Base-by-base conservation (phyloP, 768 basidiomycete species). In the Rhizopogon sp. region DNA sequence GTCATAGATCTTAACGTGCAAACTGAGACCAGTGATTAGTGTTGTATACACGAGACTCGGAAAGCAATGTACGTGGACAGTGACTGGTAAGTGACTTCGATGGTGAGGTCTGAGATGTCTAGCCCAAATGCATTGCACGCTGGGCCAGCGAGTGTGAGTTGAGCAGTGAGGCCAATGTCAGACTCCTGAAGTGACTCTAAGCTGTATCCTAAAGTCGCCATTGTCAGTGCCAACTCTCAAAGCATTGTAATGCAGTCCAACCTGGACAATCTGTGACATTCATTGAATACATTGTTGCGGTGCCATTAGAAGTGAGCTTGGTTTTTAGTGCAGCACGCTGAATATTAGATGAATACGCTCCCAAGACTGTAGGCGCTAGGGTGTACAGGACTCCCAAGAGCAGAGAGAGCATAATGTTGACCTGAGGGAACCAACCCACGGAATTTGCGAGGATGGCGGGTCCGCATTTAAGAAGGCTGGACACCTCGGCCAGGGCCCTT, bases 1-100 rank as follows among this genome's bases (percentile, higher is more conserved):
- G 66, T 88, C 84, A 58, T 72, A 79, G 29, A 87, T 81, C 57
- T 84, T 79, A 49, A 87, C 82, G 57, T 82, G 85, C 5, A 87
- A 74, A 43, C 84, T 85, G 47, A 22, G 42, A 45, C 9, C 11
- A 25, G 50, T 11, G 11, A 20, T 46, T 20, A 46, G 11, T 3
- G 33, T 17, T 20, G 29, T 11, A 39, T 8, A 33, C 3, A 41
- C 25, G 3, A 52, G 3, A 35, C 7, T 22, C 43, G 8, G 40
- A 13, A 17, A 39, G 8, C 11, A 39, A 60, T 64, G 29, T 57
- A 79, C 77, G 76, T 70, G 55, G 76, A 72, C 42, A 61, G 64
- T 7, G 74, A 76, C 62, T 87, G 83, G 59, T 85, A 85, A 10
- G 77, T 79, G 5, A 87, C 83, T 62, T 82, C 70, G 40, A 88